Evolutionary conservation across 2,329 filamentous ascomycete species (phyloP).

Genomic region (Parafenestella ontariensis): DNA sequence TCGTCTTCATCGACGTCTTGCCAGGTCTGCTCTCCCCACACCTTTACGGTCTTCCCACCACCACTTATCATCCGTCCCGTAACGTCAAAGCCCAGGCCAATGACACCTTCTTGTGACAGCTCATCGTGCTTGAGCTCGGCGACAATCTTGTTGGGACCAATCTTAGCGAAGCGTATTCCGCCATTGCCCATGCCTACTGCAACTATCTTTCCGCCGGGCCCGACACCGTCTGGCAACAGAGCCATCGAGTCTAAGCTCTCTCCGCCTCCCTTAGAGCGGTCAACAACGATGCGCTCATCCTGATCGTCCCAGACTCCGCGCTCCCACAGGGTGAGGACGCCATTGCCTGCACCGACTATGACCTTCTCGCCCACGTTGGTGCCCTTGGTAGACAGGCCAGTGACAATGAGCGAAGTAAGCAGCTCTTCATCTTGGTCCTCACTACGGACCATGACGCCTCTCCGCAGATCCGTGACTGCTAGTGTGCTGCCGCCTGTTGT

Average conservation of each 20-base stretch:
- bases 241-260: constrained; percentile 84
- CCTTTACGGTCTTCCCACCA: constrained; percentile 83
- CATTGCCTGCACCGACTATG: constrained; percentile 77
- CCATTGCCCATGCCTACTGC: constrained; percentile 85
- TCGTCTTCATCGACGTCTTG: constrained; percentile 58
- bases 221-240: constrained; percentile 73
- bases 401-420: constrained; percentile 79
- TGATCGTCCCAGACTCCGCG: constrained; percentile 95
- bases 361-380: constrained; percentile 76
- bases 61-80: constrained; percentile 87
- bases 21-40: constrained; percentile 80
- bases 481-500: constrained; percentile 91
- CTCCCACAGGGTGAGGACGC: constrained; percentile 92
- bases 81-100: constrained; percentile 82
- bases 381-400: constrained; percentile 74
- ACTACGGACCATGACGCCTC: constrained; percentile 84
- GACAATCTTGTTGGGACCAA: constrained; percentile 76
- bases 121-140: constrained; percentile 78
- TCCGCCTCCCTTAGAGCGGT: constrained; percentile 66
- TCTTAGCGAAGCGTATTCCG: constrained; percentile 75
- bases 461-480: constrained; percentile 85
- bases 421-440: constrained; percentile 96
- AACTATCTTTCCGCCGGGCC: constrained; percentile 72
- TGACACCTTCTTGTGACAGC: constrained; percentile 73
- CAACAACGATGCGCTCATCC: constrained; percentile 84